These are phyloP conservation scores for Coemansia sp. DNA, from an alignment of 192 early-diverging fungal species.

Conservation along the genomic window DNA sequence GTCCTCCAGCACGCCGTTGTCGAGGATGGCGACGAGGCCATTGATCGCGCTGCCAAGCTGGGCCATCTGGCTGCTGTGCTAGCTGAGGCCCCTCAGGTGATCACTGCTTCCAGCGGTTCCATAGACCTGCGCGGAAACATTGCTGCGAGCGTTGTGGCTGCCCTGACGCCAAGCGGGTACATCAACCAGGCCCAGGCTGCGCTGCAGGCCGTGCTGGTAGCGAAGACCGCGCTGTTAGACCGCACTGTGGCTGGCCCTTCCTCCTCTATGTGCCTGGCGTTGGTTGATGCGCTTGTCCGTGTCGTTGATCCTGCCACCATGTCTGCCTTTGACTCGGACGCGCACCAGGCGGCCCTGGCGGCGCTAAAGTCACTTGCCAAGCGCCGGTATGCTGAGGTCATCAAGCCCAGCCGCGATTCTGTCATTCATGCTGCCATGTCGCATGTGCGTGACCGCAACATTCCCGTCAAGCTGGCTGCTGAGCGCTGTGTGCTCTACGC, in stretches of 20 bases:
- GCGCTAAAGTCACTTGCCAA: slow-evolving; percentile 58
- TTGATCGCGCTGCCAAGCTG: slow-evolving; percentile 66
- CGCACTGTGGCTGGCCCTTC: not conserved
- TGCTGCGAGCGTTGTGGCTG: slow-evolving; percentile 58
- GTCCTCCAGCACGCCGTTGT: slow-evolving; percentile 21
- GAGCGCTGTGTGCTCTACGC: slow-evolving; percentile 76
- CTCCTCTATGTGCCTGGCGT: not conserved
- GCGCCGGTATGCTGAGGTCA: slow-evolving; percentile 42
- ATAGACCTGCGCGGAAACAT: slow-evolving; percentile 59
- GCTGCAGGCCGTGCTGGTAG: slow-evolving; percentile 28
- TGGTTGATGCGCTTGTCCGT: slow-evolving; percentile 24
- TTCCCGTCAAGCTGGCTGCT: slow-evolving; percentile 81
- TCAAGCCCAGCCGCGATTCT: slow-evolving; percentile 50
- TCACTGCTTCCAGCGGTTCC: slow-evolving; percentile 57
- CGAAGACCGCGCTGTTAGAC: slow-evolving; percentile 25
- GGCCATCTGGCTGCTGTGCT: slow-evolving; percentile 71
- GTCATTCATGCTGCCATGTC: slow-evolving; percentile 68
- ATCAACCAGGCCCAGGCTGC: slow-evolving; percentile 23
- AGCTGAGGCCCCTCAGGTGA: slow-evolving; percentile 52
- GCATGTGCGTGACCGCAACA: slow-evolving; percentile 73
- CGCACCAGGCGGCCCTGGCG: slow-evolving; percentile 55
- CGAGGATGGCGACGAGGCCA: slow-evolving; percentile 7
- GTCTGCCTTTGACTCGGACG: slow-evolving; percentile 27
- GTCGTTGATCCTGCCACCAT: slow-evolving; percentile 20
- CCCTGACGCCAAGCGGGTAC: slow-evolving; percentile 48